Evolutionary conservation across 1,139 yeast genomes (phyloP).

Genomic region (Tardiomyces depauwii): DNA sequence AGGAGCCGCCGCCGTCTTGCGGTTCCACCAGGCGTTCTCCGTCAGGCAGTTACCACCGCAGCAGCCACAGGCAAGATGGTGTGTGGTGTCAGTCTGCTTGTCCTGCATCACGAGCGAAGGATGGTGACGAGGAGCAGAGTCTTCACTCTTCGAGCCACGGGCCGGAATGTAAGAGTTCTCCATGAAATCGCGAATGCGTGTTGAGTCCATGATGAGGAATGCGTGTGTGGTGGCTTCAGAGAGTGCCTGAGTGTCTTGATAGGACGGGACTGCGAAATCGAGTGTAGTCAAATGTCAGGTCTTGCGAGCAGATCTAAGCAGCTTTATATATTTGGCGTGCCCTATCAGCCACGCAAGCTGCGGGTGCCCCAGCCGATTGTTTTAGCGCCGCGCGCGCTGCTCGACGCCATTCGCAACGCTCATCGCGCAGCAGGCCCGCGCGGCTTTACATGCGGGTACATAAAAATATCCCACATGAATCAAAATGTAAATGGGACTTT

Average conservation of each 20-base stretch:
- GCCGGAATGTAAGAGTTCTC: conserved; percentile 37
- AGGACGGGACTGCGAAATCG: neutral
- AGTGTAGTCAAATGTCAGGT: neutral
- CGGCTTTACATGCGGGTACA: neutral
- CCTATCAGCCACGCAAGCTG: neutral
- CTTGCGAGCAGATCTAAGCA: neutral
- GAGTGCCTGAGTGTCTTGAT: too few relatives aligned
- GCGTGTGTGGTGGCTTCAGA: neutral
- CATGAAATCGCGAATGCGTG: conserved; percentile 28
- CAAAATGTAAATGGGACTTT: neutral
- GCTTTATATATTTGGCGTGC: neutral
- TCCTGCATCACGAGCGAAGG: conserved; percentile 40
- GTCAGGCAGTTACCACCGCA: conserved; percentile 33
- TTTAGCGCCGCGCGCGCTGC: neutral
- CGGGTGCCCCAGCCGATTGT: neutral
- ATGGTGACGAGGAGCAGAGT: conserved; percentile 32
- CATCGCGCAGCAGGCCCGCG: neutral
- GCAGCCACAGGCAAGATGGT: conserved; percentile 38
- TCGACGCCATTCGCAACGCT: neutral
- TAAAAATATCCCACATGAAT: neutral
- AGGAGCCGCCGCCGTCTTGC: conserved; percentile 3
- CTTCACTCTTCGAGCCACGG: conserved; percentile 8
- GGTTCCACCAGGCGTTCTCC: conserved; percentile 37
- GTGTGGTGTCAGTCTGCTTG: conserved; percentile 33
- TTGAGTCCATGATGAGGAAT: conserved; percentile 32